These are phyloP conservation scores for Neopestalotiopsis rosae DNA, from an alignment of 2,329 filamentous ascomycete species.

Conservation along the genomic window DNA sequence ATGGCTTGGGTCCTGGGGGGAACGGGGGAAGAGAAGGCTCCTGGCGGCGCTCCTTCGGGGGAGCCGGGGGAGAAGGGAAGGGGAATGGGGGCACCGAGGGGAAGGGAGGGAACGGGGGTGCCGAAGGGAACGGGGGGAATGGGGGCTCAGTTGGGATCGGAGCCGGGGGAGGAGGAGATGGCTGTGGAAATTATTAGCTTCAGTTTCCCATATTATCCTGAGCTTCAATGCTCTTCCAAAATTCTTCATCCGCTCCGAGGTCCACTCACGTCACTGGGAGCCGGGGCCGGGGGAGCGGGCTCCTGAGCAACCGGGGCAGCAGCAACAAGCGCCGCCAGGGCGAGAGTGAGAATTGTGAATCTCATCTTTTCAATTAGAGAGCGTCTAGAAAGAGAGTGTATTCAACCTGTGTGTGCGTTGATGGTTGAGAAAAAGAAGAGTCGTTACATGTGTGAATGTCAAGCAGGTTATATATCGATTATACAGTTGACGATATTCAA, in stretches of 20 bases:
- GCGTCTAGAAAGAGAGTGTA: constrained; percentile 11
- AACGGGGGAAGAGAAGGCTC: neutral
- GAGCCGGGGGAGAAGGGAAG: neutral
- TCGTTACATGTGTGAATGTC: neutral
- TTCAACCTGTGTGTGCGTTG: constrained; percentile 14
- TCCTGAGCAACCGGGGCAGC: constrained; percentile 16
- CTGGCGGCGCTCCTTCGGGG: neutral
- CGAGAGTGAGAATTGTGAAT: constrained; percentile 15
- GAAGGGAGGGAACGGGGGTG: neutral
- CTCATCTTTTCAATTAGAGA: constrained; percentile 16
- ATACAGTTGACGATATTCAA: constrained; percentile 8
- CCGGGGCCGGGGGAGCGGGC: constrained; percentile 11
- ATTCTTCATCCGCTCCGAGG: neutral
- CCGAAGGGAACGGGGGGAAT: constrained; percentile 5
- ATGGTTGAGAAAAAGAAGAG: neutral
- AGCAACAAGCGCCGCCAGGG: constrained; percentile 12
- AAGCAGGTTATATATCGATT: constrained; percentile 11
- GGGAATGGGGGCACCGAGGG: constrained; percentile 7
- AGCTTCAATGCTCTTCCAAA: neutral
- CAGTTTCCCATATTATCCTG: neutral
- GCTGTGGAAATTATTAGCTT: neutral
- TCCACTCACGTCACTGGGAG: neutral
- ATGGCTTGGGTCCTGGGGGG: neutral
- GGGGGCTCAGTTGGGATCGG: neutral
- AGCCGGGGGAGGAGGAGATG: neutral